These are phyloP conservation scores for Chlamydomonas schloesseri DNA, from an alignment of 139 green algal genomes.

Conservation along the genomic window DNA sequence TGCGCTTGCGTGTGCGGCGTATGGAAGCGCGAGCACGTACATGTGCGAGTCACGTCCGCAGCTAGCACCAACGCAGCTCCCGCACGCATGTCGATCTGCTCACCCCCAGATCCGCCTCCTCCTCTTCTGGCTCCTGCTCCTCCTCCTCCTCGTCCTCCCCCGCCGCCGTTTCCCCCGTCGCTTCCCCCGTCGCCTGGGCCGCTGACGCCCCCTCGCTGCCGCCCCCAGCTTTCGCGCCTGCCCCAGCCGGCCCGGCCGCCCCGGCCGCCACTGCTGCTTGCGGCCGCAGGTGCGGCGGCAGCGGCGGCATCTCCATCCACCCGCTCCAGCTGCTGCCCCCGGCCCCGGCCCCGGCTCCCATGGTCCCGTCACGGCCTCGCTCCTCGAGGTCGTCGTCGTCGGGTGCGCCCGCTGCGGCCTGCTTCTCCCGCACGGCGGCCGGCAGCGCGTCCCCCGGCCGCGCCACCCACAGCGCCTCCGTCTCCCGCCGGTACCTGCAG, in stretches of 20 bases:
- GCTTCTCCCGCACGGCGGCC: too few species aligned
- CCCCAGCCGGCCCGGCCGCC: not conserved
- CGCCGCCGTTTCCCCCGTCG: not conserved
- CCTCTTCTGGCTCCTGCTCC: conserved; percentile 32
- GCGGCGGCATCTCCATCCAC: conserved; percentile 56
- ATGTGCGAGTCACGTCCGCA: too few species aligned
- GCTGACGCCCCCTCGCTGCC: not conserved
- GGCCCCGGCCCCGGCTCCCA: conserved; percentile 27
- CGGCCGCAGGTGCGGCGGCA: not conserved
- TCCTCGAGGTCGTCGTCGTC: not conserved
- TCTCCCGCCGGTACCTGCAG: conserved; percentile 28
- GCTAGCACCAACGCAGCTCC: too few species aligned
- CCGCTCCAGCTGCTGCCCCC: conserved; percentile 49
- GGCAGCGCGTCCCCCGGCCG: not conserved
- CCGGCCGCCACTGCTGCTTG: not conserved
- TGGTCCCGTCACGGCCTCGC: not conserved
- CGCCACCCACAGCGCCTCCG: conserved; percentile 21
- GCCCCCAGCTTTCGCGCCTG: not conserved
- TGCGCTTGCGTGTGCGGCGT: too few species aligned
- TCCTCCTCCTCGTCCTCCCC: conserved; percentile 20
- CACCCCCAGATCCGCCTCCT: conserved; percentile 18
- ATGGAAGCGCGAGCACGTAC: too few species aligned
- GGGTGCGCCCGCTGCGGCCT: not conserved
- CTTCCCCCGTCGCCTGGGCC: not conserved
- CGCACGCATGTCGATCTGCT: too few species aligned